phyloP scores from a whole-genome alignment of 768 basidiomycete species.

The Boletus barrowsii region DNA sequence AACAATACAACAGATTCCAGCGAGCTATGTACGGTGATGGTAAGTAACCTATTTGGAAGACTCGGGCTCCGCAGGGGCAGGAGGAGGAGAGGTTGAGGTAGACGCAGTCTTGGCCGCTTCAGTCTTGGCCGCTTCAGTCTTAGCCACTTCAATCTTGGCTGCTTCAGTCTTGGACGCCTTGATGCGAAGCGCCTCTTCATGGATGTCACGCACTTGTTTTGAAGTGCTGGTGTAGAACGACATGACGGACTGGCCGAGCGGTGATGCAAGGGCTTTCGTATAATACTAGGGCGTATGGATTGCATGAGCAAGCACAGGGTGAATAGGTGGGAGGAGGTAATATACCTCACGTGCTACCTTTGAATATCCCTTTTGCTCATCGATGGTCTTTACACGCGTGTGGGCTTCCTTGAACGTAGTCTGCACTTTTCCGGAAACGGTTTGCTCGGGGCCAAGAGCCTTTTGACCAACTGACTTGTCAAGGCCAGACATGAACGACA shows the following conservation, averaged over 20 bases:
- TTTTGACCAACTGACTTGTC: constrained; percentile 69
- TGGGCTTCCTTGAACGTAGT: constrained; percentile 60
- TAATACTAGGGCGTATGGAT: constrained; percentile 60
- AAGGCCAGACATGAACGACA: constrained; percentile 70
- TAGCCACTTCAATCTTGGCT: constrained; percentile 37
- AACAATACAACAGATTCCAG: not conserved
- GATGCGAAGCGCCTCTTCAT: constrained; percentile 88
- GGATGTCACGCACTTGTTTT: constrained; percentile 89
- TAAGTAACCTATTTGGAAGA: constrained; percentile 2
- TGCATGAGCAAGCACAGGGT: not conserved
- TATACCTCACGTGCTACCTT: constrained; percentile 67
- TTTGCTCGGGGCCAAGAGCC: constrained; percentile 77
- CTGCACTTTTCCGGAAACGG: constrained; percentile 71
- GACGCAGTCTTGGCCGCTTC: not conserved
- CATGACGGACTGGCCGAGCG: constrained; percentile 71
- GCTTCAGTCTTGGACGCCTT: constrained; percentile 51
- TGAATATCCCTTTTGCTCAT: constrained; percentile 76
- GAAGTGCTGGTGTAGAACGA: constrained; percentile 84
- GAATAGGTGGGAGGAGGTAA: not conserved
- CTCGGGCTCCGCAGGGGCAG: constrained; percentile 8
- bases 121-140: constrained; percentile 44
- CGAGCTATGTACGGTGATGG: not conserved
- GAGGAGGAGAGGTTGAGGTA: not conserved
- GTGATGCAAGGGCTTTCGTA: constrained; percentile 66
- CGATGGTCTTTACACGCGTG: constrained; percentile 68